Base-by-base conservation (phyloP, 306 rosid genomes). In the Quercus ilex region DNA sequence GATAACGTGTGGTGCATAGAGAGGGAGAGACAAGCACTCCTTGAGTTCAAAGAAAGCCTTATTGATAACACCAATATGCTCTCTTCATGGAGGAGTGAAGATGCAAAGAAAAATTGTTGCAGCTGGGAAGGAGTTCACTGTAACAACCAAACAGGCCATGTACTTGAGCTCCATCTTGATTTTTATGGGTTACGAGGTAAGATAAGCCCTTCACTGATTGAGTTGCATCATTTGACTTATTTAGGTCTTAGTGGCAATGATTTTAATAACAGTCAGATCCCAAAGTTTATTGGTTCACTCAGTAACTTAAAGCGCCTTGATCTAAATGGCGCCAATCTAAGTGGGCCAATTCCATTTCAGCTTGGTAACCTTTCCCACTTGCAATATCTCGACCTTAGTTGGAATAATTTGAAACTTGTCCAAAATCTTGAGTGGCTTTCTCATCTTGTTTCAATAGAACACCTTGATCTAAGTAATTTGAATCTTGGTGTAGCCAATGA, bases 51-150 rank as follows among this genome's bases (percentile, higher is more conserved):
- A 30, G 26, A 73, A 28, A 46, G 52, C 49, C 77, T 55, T 63
- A 14, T 7, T 4, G 77, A 73, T 55, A 13, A 73, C n/a, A 1
- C 9, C 35, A 63, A 63, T 63, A 30, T 17, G 2, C 28, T 73
- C 28, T 73, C 65, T 55, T 26, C 77, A 52, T 73, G 77, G 77
- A 20, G 55, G 28, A 46, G 53, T 46, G 65, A 73, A 9, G 63
- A 55, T 0, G 17, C 17, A 14, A 31, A 73, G 19, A 25, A 28
- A 28, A 83, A 76, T 23, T 84, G 87, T 20, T 84, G 84, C 71
- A 55, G 49, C 3, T 76, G 84, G 87, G 35, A 28, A 6, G 84
- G 87, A 57, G 65, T 80, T 63, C 65, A 26, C 0, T 80, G 87
- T 31, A n/a, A 19, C 73, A 65, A 58, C n/a, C 38, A 23, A 25